These are phyloP conservation scores for Schizophyllum amplum DNA, from an alignment of 1,284 basidiomycete genomes.

Conservation along the genomic window DNA sequence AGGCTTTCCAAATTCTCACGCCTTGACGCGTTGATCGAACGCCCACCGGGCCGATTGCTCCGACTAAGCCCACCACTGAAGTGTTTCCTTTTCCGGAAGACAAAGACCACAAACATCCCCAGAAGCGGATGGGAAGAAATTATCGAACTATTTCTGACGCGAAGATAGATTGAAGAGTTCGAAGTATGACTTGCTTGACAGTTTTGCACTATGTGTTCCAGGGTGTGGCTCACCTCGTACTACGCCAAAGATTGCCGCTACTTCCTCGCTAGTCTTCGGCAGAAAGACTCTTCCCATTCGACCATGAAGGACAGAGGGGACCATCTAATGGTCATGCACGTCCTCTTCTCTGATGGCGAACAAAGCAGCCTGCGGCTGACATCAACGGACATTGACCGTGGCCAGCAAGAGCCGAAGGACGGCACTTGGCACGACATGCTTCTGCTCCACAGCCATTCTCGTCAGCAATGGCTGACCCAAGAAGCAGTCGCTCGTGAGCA, in stretches of 20 bases:
- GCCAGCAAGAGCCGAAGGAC: not conserved
- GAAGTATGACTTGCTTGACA: no score
- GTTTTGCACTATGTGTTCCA: no score
- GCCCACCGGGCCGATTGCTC: not conserved
- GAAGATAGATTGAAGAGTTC: no score
- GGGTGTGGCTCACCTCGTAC: no score
- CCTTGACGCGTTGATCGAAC: not conserved
- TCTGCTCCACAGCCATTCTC: not conserved
- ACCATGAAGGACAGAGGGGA: no score
- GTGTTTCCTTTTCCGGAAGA: not conserved
- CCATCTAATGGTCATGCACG: no score
- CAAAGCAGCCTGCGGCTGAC: not conserved
- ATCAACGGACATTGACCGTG: not conserved
- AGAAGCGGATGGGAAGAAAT: no score
- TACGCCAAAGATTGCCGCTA: no score
- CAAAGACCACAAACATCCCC: not conserved
- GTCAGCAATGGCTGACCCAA: not conserved
- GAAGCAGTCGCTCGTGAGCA: not conserved
- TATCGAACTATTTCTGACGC: no score
- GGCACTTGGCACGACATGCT: not conserved
- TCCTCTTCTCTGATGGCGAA: not conserved
- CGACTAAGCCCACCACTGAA: not conserved
- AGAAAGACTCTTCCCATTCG: no score
- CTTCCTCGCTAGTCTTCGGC: no score
- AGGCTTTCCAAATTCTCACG: not conserved